phyloP scores from a whole-genome alignment of 352 stramenopile species.

The Blastocystis sp. region DNA sequence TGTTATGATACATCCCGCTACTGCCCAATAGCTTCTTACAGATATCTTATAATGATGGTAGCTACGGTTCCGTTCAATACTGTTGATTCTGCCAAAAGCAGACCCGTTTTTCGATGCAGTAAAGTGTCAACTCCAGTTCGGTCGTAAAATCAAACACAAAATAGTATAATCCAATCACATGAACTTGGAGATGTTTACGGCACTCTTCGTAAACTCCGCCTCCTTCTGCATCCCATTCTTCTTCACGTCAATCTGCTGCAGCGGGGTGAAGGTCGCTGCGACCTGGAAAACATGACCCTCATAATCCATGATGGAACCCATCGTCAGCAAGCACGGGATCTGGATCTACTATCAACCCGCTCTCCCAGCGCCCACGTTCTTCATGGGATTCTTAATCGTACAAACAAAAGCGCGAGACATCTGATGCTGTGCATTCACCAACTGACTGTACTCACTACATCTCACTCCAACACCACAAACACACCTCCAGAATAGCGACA shows the following conservation, averaged over 20 bases:
- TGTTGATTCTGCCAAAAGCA: too few relatives aligned
- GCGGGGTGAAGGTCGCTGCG: constrained; percentile 46
- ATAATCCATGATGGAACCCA: constrained; percentile 66
- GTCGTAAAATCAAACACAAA: constrained; percentile 15
- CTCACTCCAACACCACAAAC: neutral
- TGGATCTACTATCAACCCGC: constrained; percentile 4
- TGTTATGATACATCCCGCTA: neutral
- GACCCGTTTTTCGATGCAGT: too few relatives aligned
- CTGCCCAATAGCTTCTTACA: too few relatives aligned
- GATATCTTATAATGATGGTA: too few relatives aligned
- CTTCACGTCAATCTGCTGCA: constrained; percentile 12
- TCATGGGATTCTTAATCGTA: constrained; percentile 47
- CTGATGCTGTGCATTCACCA: constrained; percentile 61
- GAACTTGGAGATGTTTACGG: constrained; percentile 59
- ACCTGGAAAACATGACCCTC: constrained; percentile 62
- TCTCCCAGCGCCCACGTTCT: neutral
- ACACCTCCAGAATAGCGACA: constrained; percentile 63
- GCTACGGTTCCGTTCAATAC: too few relatives aligned
- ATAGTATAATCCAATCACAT: constrained; percentile 41
- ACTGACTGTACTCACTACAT: constrained; percentile 56
- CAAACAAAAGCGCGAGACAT: constrained; percentile 54
- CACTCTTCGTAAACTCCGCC: neutral
- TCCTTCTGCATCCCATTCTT: neutral
- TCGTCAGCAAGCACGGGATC: constrained; percentile 49
- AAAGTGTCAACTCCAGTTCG: neutral